Conservation (phyloP, 768 basidiomycete species). For the Psilocybe cubensis region DNA sequence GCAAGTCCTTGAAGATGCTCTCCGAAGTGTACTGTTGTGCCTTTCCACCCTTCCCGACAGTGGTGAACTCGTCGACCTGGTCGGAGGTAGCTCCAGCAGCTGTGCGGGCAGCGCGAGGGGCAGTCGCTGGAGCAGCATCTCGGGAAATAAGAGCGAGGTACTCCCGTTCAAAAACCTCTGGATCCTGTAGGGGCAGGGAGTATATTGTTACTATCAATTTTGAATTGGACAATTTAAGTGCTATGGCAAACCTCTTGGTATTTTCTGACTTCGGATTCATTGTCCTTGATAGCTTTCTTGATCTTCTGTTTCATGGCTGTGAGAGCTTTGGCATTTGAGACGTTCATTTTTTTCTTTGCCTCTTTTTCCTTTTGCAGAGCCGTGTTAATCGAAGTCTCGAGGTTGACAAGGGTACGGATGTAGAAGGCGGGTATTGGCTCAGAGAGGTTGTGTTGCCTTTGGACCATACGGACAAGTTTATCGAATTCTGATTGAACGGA, state of each 20-base stretch:
- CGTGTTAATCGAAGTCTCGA: constrained; percentile 76
- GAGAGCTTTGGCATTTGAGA: constrained; percentile 89
- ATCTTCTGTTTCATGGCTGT: constrained; percentile 99
- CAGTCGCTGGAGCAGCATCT: constrained; percentile 38
- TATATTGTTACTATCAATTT: background rate
- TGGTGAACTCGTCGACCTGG: constrained; percentile 76
- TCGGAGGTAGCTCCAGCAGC: constrained; percentile 42
- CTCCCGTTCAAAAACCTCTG: constrained; percentile 83
- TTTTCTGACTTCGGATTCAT: constrained; percentile 77
- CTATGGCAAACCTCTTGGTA: constrained; percentile 69
- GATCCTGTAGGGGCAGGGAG: constrained; percentile 58
- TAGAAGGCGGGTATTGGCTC: constrained; percentile 90
- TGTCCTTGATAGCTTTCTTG: constrained; percentile 88
- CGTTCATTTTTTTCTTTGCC: constrained; percentile 96
- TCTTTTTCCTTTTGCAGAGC: constrained; percentile 87
- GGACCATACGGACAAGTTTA: constrained; percentile 89
- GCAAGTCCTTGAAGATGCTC: constrained; percentile 89
- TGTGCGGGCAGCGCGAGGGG: constrained; percentile 39
- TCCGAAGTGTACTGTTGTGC: constrained; percentile 81
- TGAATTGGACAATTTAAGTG: too few species aligned
- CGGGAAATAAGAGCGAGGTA: constrained; percentile 60
- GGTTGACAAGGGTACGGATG: constrained; percentile 69
- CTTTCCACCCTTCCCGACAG: constrained; percentile 91
- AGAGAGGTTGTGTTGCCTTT: constrained; percentile 81
- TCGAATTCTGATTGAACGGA: constrained; percentile 78